Evolutionary conservation across 176 grass and related monocot genomes (phyloP), one percentile per base, ranked within the genome.

Genomic region (Saccharum officinarum): DNA sequence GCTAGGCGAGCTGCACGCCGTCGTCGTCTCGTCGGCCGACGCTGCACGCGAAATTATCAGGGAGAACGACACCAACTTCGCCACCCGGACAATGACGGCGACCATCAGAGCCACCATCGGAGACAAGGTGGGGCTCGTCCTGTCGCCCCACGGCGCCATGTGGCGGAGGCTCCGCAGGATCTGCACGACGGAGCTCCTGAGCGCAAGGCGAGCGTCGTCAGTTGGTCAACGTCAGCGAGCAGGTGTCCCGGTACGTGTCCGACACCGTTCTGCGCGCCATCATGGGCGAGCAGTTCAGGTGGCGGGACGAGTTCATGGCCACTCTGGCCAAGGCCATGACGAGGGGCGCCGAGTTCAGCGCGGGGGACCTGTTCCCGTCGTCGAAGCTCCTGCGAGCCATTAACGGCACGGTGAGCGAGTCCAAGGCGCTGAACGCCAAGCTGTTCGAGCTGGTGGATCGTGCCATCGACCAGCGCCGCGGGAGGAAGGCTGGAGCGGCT

Each of bases 141-240:
- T 87, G 33, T 62, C 57, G 16, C 85, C 44, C 16, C 74, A 87
- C 77, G 78, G 78, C 16, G 34, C 2, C 23, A 47, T 41, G 30
- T 75, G 85, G 85, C 78, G 85, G 2, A 45, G 80, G 78, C 78
- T 81, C 23, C 85, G 85, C 45, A 54, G 54, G 70, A 75, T 82
- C 45, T 66, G 78, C 85, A 34, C 80, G 44, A 7, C 74, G 0
- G 61, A 87, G 78, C 78, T 87, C 0, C 70, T 87, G 4, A 59
- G 78, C 70, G 10, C 60, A 0, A 46, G 45, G n/a, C 15, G 14
- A 38, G 42, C 0, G 36, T 6, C 67, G 34, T 12, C 68, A 42
- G 44, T 8, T 38, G 45, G 47, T 87, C n/a, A 87, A 87, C 60
- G 34, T 87, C 11, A 76, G 36, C 78, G 25, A 87, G 78, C 45